A percentile compares a stretch with the other conserved stretches of the same genome.
These are phyloP conservation scores for Chenopodium berlandieri DNA, from an alignment of 148 eudicot species.

Conservation along the genomic window DNA sequence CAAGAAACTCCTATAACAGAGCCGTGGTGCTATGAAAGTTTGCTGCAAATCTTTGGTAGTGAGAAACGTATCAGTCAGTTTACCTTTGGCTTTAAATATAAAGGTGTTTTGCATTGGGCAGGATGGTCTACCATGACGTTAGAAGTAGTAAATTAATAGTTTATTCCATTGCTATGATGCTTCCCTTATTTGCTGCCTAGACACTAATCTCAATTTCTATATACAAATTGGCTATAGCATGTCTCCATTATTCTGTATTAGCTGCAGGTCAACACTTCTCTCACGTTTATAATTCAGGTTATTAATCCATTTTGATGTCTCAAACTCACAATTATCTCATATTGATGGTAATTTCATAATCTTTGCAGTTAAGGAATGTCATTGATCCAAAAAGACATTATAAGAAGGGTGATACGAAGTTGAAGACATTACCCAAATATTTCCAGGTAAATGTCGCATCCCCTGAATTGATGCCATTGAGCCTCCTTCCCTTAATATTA, in stretches of 20 bases:
- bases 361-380: conserved; percentile 68
- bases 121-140: not conserved
- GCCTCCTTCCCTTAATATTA: not conserved
- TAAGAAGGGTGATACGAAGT: conserved; percentile 76
- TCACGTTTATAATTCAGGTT: not conserved
- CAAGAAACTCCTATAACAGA: not conserved
- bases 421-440: conserved; percentile 74
- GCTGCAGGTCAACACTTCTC: not conserved
- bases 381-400: conserved; percentile 98
- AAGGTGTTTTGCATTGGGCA: not conserved
- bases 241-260: not conserved
- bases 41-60: not conserved
- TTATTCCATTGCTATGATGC: not conserved
- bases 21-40: not conserved
- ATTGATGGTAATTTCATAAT: conserved; percentile 14
- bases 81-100: no score
- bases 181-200: not conserved
- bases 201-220: not conserved
- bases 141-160: not conserved
- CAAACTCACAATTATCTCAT: not conserved
- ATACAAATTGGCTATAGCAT: not conserved
- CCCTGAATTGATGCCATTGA: not conserved
- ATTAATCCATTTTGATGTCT: not conserved
- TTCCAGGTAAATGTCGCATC: conserved; percentile 54
- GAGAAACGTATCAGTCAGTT: not conserved